Evolutionary conservation across 768 basidiomycete genomes (phyloP), one percentile per base, ranked within the genome.

Genomic region (Hypholoma fasciculare): DNA sequence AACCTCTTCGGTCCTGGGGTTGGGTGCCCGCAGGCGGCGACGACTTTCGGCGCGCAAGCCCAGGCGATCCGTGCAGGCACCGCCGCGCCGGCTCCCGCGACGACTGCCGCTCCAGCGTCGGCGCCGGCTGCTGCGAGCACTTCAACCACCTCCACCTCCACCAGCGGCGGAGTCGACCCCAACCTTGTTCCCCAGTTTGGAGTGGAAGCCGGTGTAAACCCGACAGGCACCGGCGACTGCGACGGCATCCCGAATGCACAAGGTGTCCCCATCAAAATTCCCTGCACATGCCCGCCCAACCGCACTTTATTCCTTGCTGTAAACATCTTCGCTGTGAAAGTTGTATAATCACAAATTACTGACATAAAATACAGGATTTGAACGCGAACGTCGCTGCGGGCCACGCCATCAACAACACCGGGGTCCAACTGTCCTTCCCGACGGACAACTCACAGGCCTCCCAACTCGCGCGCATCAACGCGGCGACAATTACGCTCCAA

Each of bases 191-290:
- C 88, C 0, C 68, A 80, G 4, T 82, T 90, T 42, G 88, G 87
- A 23, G 76, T 78, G 63, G 58, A 69, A 14, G 67, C 85, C 26
- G 85, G 84, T 42, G 62, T 82, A 19, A 88, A 89, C 67, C 88
- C 88, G 14, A 84, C 84, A 26, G 77, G 88, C 14, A 85, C 84
- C 6, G 88, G 86, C n/a, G 82, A 89, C 65, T 90, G 89, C 59
- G 86, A 88, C 63, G 89, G 88, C 11, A 72, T 77, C 44, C 79
- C 75, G 20, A 84, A 82, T 16, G 74, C 78, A 4, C 72, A 72
- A 53, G 87, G 86, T 6, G 71, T 81, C 49, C 76, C 82, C 9
- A 77, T 89, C 65, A 80, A 82, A 64, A 76, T 90, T 26, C 89
- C 89, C 16, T 90, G 89, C 71, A 65, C 77, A 27, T 65, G 64